A percentile compares a stretch with the other conserved stretches of the same genome.
Evolutionary conservation across 805 yeast species (phyloP).

Genomic region (Diddensiella santjacobensis): DNA sequence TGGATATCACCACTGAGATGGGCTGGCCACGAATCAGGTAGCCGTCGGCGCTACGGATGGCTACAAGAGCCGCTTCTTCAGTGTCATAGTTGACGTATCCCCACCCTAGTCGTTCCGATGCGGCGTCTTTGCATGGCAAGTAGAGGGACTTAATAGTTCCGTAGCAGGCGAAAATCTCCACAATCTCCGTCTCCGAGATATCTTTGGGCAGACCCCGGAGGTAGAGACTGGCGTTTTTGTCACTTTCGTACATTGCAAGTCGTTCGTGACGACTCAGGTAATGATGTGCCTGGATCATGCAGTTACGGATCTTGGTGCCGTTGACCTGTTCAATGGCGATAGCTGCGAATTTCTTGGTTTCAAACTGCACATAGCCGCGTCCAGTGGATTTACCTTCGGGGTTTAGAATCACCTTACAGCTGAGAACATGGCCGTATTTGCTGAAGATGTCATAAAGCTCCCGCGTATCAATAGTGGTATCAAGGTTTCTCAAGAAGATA

Average conservation of each 20-base stretch:
- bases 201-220: constrained; percentile 3
- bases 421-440: constrained; percentile 7
- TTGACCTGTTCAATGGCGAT: constrained; percentile 7
- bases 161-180: constrained; percentile 2
- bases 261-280: constrained; percentile 5
- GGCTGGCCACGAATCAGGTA: constrained; percentile 2
- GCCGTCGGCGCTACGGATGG: constrained; percentile 1
- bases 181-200: constrained; percentile 8
- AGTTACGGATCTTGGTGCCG: constrained; percentile 5
- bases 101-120: constrained; percentile 7
- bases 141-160: constrained; percentile 8
- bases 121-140: constrained; percentile 3
- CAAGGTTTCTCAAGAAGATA: constrained; percentile 9
- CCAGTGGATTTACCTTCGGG: constrained; percentile 5
- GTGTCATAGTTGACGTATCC: constrained; percentile 10
- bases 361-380: constrained; percentile 14
- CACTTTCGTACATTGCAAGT: background rate
- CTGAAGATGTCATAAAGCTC: constrained; percentile 7
- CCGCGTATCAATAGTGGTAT: constrained; percentile 1
- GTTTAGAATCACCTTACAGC: constrained; percentile 9
- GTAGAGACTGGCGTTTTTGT: constrained; percentile 6
- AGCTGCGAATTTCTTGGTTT: constrained; percentile 2
- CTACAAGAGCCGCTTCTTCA: constrained; percentile 2
- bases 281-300: constrained; percentile 7
- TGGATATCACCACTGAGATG: background rate